Evolutionary conservation across 2,329 filamentous ascomycete species (phyloP), one percentile per base, ranked within the genome.

Genomic region (Paecilomyces sp.): DNA sequence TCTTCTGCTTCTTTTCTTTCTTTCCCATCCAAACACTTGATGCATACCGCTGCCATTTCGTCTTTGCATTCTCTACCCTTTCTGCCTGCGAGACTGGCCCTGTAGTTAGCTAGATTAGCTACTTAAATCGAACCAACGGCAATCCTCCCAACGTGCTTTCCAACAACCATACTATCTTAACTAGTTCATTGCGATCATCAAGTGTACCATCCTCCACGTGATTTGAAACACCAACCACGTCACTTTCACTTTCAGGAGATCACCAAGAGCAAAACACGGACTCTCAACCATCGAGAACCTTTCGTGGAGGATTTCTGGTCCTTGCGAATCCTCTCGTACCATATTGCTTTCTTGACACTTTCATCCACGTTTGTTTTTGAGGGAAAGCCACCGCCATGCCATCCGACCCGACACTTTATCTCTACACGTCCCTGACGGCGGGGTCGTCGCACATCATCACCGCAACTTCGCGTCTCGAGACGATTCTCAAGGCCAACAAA

Each of bases 401-500:
- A 3, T 22, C 75, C 54, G 76, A 78, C 61, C 84, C 88, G 55
- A 81, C 88, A 30, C 86, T 99, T 63, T 99, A 94, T 80, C 89
- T 99, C 68, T 97, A 95, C 79, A 97, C 94, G 62, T 97, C 93
- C 57, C 83, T 99, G 59, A 97, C 94, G 22, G 91, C 94, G 61
- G 94, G 94, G 64, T 96, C 92, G 50, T 96, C 92, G 25, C 92
- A 97, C 75, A 96, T 97, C 74, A 88, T 97, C 70, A 97, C 94
- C 50, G 94, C 92, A 28, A 97, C 94, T 1, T 95, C 92, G 58
- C 90, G 94, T 55, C 86, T 99, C 66, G 93, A 99, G 77, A 97
- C 92, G 12, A 97, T 99, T 70, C 84, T 99, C 61, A 93, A 91
- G 71, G 92, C 92, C 64, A 97, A 97, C 81, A 89, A 89, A 67